phyloP scores from a whole-genome alignment of 2,329 filamentous ascomycete species.

The Ascomycota sp. region DNA sequence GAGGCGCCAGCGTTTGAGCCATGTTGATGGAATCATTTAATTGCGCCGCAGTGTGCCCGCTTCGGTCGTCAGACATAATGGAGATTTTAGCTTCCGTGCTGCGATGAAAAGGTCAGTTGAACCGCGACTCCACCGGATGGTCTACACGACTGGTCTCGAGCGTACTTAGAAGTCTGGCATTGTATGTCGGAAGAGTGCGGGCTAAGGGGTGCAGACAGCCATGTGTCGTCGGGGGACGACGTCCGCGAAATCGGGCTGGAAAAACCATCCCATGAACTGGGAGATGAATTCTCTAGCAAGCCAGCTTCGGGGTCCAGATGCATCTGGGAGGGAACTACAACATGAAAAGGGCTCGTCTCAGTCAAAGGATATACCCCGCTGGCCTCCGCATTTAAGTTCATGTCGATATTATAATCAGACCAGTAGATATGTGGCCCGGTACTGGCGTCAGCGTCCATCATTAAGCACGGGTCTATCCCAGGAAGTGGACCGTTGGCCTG shows the following conservation, averaged over 20 bases:
- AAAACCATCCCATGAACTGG: conserved; percentile 28
- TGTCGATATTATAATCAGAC: conserved; percentile 21
- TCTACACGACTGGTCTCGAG: too few relatives aligned
- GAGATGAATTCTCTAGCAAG: conserved; percentile 26
- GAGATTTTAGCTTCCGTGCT: conserved; percentile 12
- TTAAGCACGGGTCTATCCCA: conserved; percentile 28
- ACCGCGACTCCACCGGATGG: too few relatives aligned
- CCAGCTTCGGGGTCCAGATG: conserved; percentile 28
- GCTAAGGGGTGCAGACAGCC: conserved; percentile 14
- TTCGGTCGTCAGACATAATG: conserved; percentile 10
- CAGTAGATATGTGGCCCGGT: conserved; percentile 28
- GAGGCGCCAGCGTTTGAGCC: conserved; percentile 18
- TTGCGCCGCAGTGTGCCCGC: conserved; percentile 6
- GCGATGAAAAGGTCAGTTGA: too few relatives aligned
- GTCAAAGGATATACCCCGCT: conserved; percentile 20
- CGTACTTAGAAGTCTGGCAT: conserved; percentile 31
- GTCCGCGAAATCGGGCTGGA: conserved; percentile 29
- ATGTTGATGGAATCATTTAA: conserved; percentile 11
- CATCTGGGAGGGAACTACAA: conserved; percentile 34
- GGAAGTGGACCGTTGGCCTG: conserved; percentile 16
- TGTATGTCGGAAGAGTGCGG: conserved; percentile 24
- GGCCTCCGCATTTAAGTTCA: conserved; percentile 20
- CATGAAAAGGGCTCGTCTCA: conserved; percentile 24
- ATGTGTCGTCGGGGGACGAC: conserved; percentile 30
- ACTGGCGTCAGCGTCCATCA: conserved; percentile 26